A percentile compares a stretch with the other conserved stretches of the same genome.
phyloP scores from a whole-genome alignment of 257 asterid species.

The Nicotiana undulata region DNA sequence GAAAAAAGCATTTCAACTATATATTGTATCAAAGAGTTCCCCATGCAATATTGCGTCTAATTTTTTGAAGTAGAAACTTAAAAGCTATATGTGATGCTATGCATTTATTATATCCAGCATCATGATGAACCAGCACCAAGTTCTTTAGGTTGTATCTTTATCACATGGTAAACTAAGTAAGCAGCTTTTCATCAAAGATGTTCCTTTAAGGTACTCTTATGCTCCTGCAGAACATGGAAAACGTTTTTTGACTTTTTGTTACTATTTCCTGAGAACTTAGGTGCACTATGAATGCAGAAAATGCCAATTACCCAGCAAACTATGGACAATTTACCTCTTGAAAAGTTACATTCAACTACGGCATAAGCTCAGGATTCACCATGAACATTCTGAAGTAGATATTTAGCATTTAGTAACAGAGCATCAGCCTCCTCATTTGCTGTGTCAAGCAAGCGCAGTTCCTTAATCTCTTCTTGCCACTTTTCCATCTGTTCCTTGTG shows the following conservation, averaged over 20 bases:
- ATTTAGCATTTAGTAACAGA: constrained; percentile 50
- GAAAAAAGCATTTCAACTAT: not conserved
- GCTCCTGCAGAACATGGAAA: not conserved
- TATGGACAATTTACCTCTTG: not conserved
- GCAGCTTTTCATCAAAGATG: not conserved
- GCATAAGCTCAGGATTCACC: constrained; percentile 24
- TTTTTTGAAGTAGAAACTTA: too few relatives aligned
- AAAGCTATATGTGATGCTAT: not conserved
- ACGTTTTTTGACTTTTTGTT: not conserved
- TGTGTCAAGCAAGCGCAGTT: constrained; percentile 58
- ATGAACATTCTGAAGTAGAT: constrained; percentile 44
- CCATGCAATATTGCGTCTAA: not conserved
- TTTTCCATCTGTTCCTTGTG: constrained; percentile 78
- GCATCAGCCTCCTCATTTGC: constrained; percentile 60
- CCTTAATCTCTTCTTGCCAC: constrained; percentile 86
- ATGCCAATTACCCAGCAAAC: not conserved
- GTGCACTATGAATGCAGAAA: not conserved
- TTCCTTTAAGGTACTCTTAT: not conserved
- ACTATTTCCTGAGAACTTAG: not conserved
- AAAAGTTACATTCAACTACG: not conserved
- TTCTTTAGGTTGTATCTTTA: not conserved
- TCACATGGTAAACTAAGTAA: not conserved
- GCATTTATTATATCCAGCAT: not conserved
- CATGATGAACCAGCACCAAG: not conserved
- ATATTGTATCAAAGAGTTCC: not conserved